Evolutionary conservation across 352 stramenopile species (phyloP), one percentile per base, ranked within the genome.

Genomic region (Blastocystis sp.): DNA sequence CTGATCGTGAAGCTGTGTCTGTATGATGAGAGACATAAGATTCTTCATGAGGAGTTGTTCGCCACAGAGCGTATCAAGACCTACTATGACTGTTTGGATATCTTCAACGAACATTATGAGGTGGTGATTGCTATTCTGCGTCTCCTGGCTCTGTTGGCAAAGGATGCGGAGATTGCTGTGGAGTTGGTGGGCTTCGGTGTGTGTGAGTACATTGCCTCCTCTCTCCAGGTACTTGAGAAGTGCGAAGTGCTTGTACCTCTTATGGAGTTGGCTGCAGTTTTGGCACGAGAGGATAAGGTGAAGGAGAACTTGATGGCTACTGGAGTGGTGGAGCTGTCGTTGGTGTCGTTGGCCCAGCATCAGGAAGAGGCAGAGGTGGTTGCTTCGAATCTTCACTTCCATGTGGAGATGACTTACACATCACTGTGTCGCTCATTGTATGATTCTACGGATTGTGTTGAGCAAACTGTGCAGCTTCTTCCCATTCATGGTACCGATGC

Each of bases 91-190:
- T 83, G 43, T n/a, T 24, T 83, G 49, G 46, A 35, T 21, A 65
- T 54, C 19, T 83, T 83, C 71, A 35, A 24, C 9, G 35, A n/a
- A 21, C 16, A 46, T 35, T 21, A 43, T 32, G 27, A n/a, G 3
- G 69, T 80, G 43, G 35, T 83, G 51, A 39, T 83, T 16, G 71
- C 51, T 27, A 51, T 83, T 51, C 49, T 83, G 29, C 71, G 29
- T 35, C 54, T 83, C 19, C 49, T 83, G 71, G 27, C 71, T 52
- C 71, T 83, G 49, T 56, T 83, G 71, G 71, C 49, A n/a, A 66
- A 83, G 71, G 42, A 66, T 56, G 24, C 3, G n/a, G 51, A 39
- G 71, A 65, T 83, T 29, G 43, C 71, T 32, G 14, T 4, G 46
- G 19, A 65, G 49, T 32, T 83, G 46, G 42, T 83, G 21, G 71